phyloP scores from a whole-genome alignment of 2,329 filamentous ascomycete species.

The Calycina marina region DNA sequence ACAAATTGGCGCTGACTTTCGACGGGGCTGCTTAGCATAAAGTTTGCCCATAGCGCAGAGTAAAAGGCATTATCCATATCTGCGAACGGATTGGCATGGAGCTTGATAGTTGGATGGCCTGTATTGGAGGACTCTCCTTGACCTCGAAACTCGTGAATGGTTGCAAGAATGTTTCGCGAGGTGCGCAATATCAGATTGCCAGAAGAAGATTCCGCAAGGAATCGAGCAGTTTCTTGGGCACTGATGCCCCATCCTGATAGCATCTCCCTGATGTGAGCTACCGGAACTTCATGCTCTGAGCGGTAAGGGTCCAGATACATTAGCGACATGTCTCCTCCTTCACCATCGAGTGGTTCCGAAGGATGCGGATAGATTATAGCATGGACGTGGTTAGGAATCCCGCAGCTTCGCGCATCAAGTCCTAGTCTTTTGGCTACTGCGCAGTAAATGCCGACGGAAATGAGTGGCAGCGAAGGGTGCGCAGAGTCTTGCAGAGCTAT shows the following conservation, averaged over 20 bases:
- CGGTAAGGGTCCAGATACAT: constrained; percentile 83
- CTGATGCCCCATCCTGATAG: constrained; percentile 33
- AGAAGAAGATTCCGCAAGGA: constrained; percentile 49
- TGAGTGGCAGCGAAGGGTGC: constrained; percentile 72
- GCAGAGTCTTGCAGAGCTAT: constrained; percentile 57
- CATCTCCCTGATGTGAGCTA: constrained; percentile 41
- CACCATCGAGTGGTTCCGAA: constrained; percentile 45
- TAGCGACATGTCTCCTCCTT: constrained; percentile 29
- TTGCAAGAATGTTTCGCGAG: constrained; percentile 67
- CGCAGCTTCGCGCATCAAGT: constrained; percentile 63
- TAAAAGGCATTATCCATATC: constrained; percentile 26
- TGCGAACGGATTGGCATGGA: constrained; percentile 20
- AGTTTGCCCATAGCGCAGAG: constrained; percentile 25
- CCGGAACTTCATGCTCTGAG: constrained; percentile 49
- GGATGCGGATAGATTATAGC: constrained; percentile 53
- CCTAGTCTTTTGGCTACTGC: constrained; percentile 61
- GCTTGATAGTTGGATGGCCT: constrained; percentile 24
- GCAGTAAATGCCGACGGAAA: constrained; percentile 79
- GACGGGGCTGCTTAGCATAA: constrained; percentile 19
- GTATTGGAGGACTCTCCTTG: constrained; percentile 11
- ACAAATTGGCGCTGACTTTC: constrained; percentile 21
- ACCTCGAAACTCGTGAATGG: constrained; percentile 38
- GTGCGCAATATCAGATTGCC: constrained; percentile 60
- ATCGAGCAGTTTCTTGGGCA: constrained; percentile 31
- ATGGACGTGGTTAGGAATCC: constrained; percentile 75